Base-by-base conservation (phyloP, 441 rosid genomes). In the Gossypium trilobum region DNA sequence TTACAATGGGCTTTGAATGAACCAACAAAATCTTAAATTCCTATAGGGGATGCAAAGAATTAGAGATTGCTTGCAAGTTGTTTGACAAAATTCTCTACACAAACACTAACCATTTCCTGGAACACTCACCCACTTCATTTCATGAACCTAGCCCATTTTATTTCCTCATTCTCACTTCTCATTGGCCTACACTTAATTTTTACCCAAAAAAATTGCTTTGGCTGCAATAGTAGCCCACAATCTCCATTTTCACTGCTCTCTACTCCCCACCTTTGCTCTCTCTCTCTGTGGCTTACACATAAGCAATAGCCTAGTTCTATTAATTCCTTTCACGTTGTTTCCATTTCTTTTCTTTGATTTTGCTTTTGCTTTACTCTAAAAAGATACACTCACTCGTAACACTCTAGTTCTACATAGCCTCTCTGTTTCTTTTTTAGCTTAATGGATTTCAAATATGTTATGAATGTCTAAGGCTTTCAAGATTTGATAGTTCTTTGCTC, bases 241-340 rank as follows among this genome's bases (percentile, higher is more conserved):
- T 59, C 68, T 57, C 68, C 65, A 52, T 29, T 17, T 68, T 81
- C 51, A 80, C 94, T 94, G 87, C 86, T 87, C 91, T 81, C 84
- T 87, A 85, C 90, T 77, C 88, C 74, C 80, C 89, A 89, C 42
- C 81, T 70, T 82, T 82, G 80, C 76, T 84, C 77, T 44, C 63
- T 78, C 69, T 64, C 78, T 73, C 64, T 8, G 0, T 77, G 71
- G 2, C 72, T 61, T 74, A 70, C 7, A 4, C 5, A 13, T 19
- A 68, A 46, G 44, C 23, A 46, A 55, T 74, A 59, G 27, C 74
- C 55, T 58, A 19, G 54, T 67, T 78, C 54, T 39, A 8, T 8
- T 8, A 11, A 39, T 39, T 39, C 11, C 11, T 39, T 39, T 39
- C 44, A 39, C 11, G 11, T 39, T 46, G 46, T 64, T 77, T 67